Conservation (phyloP, 176 grass and related monocot genomes). For the Oryza australiensis region DNA sequence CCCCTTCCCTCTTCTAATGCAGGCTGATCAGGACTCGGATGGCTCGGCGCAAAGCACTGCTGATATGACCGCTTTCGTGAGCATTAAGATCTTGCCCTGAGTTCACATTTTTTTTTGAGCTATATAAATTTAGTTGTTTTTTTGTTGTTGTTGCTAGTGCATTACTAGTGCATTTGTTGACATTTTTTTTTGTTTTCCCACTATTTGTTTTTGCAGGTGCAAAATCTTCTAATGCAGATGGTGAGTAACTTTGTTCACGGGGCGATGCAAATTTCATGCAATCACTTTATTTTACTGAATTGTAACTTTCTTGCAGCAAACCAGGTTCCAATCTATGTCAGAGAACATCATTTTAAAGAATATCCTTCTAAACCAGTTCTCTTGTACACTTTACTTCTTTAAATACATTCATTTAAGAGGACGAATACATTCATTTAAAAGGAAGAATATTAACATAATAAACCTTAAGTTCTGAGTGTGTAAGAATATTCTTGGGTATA, state of each 20-base stretch:
- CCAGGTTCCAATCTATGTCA: constrained; percentile 84
- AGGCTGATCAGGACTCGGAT: constrained; percentile 68
- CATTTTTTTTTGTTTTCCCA: not conserved
- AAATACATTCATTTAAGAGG: not conserved
- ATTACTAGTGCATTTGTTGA: not conserved
- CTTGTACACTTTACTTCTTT: not conserved
- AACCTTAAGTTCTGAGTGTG: constrained; percentile 3
- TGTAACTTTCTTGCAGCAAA: constrained; percentile 61
- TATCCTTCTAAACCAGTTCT: constrained; percentile 70
- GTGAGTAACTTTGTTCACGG: constrained; percentile 38
- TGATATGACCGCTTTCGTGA: constrained; percentile 82
- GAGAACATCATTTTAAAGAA: constrained; percentile 88
- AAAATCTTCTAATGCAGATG: constrained; percentile 94
- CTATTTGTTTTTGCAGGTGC: constrained; percentile 59
- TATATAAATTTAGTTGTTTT: not conserved
- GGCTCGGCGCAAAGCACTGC: constrained; percentile 63
- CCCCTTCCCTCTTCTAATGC: constrained; percentile 1
- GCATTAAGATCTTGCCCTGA: constrained; percentile 26
- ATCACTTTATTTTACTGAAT: constrained; percentile 9
- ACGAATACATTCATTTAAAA: not conserved
- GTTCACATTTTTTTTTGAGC: not conserved
- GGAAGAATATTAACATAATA: not conserved
- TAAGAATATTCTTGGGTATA: not conserved
- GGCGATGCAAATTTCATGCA: not conserved
- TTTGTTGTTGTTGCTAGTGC: too few species aligned